These are phyloP conservation scores for Ophioceras dolichostomum DNA, from an alignment of 2,329 filamentous ascomycete genomes.

Conservation along the genomic window DNA sequence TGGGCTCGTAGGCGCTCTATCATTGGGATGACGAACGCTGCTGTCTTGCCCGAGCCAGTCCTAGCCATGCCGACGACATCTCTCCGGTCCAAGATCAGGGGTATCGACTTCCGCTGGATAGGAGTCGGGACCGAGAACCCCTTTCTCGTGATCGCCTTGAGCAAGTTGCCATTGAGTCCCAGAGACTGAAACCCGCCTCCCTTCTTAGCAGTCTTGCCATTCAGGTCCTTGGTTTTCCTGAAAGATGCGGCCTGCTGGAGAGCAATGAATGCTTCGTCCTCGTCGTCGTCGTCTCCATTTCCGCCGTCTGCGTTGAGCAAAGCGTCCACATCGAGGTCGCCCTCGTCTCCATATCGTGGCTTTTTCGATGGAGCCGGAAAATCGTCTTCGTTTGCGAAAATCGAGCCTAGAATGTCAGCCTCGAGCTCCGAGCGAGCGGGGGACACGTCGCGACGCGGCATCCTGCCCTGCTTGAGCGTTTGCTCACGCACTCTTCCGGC, in stretches of 20 bases:
- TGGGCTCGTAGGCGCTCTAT: conserved; percentile 86
- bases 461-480: too few species aligned
- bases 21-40: conserved; percentile 97
- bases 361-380: conserved; percentile 24
- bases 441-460: conserved; percentile 64
- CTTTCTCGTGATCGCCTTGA: conserved; percentile 87
- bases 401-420: conserved; percentile 72
- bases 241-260: conserved; percentile 78
- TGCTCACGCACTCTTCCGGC: too few species aligned
- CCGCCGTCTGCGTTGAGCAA: conserved; percentile 46
- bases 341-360: conserved; percentile 22
- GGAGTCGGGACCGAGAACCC: conserved; percentile 94
- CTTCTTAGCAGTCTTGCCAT: conserved; percentile 82
- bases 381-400: conserved; percentile 53
- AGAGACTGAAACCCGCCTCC: conserved; percentile 94
- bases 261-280: conserved; percentile 79
- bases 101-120: conserved; percentile 94
- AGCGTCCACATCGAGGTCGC: conserved; percentile 45
- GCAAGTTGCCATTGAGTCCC: conserved; percentile 70
- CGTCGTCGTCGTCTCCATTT: conserved; percentile 50
- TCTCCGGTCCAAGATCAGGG: conserved; percentile 74
- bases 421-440: conserved; percentile 82
- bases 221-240: conserved; percentile 69
- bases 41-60: conserved; percentile 97
- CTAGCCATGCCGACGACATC: conserved; percentile 99